These are phyloP conservation scores for Juglanconis oblonga DNA, from an alignment of 2,329 filamentous ascomycete genomes.

Conservation along the genomic window DNA sequence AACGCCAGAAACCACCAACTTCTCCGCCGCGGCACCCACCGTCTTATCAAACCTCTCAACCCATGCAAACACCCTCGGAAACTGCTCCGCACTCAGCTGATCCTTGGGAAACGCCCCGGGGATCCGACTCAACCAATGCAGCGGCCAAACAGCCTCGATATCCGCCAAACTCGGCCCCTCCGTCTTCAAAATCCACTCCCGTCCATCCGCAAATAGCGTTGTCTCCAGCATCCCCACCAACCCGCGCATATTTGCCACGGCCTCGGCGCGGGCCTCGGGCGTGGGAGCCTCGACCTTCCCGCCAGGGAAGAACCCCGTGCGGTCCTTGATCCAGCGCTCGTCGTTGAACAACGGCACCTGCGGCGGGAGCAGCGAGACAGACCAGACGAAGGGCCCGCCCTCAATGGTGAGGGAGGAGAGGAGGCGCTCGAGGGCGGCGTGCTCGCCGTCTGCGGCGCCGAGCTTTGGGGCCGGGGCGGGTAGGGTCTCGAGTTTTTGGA, in stretches of 20 bases:
- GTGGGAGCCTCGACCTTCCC: constrained; percentile 23
- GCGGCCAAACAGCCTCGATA: constrained; percentile 66
- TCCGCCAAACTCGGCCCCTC: constrained; percentile 58
- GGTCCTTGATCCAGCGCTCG: constrained; percentile 58
- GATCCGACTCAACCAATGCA: constrained; percentile 62
- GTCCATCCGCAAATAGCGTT: constrained; percentile 62
- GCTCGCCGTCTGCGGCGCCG: constrained; percentile 35
- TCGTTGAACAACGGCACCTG: constrained; percentile 53
- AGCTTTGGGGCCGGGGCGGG: constrained; percentile 43
- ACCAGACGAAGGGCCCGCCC: constrained; percentile 52
- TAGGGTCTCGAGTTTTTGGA: constrained; percentile 59
- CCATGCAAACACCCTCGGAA: constrained; percentile 63
- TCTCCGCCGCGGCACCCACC: constrained; percentile 39
- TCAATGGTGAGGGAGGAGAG: constrained; percentile 56
- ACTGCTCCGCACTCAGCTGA: constrained; percentile 48
- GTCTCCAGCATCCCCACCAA: constrained; percentile 59
- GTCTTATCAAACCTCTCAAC: constrained; percentile 56
- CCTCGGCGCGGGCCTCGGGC: constrained; percentile 44
- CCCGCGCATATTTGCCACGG: constrained; percentile 51
- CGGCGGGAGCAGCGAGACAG: constrained; percentile 54
- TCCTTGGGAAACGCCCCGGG: constrained; percentile 52
- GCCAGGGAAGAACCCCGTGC: constrained; percentile 34
- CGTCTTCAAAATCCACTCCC: constrained; percentile 59
- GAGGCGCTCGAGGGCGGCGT: constrained; percentile 49
- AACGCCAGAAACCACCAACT: constrained; percentile 35